A percentile compares a stretch with the other conserved stretches of the same genome.
Conservation (phyloP, 1,139 yeast genomes). For the Suhomyces bolitotheri region DNA sequence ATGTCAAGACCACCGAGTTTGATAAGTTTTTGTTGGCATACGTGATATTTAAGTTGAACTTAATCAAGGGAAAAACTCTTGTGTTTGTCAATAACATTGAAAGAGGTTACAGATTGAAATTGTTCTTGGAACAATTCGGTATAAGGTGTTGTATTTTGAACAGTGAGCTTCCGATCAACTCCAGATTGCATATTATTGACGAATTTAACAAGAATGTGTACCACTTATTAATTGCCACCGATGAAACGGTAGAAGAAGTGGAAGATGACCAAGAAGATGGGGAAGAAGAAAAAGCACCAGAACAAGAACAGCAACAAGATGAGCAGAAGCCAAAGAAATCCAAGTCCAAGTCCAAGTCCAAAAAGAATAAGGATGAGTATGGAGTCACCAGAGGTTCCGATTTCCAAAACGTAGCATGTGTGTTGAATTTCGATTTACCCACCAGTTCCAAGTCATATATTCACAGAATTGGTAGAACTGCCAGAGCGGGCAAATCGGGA, state of each 20-base stretch:
- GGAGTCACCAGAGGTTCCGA: slow-evolving; percentile 98
- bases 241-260: slow-evolving; percentile 62
- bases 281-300: slow-evolving; percentile 30
- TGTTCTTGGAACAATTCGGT: slow-evolving; percentile 94
- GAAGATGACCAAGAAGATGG: slow-evolving; percentile 54
- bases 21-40: slow-evolving; percentile 90
- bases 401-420: slow-evolving; percentile 94
- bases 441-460: slow-evolving; percentile 85
- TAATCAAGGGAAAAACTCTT: slow-evolving; percentile 89
- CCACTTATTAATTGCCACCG: slow-evolving; percentile 89
- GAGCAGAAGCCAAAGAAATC: slow-evolving; percentile 7
- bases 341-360: slow-evolving; percentile 28
- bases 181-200: slow-evolving; percentile 92
- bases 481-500: slow-evolving; percentile 95
- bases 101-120: slow-evolving; percentile 88
- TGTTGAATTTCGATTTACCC: slow-evolving; percentile 92
- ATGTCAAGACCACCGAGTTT: slow-evolving; percentile 81
- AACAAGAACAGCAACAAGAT: slow-evolving; percentile 8
- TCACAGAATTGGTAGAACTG: slow-evolving; percentile 96
- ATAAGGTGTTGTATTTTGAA: slow-evolving; percentile 84
- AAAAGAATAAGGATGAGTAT: slow-evolving; percentile 64
- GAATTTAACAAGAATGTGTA: slow-evolving; percentile 91
- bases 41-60: slow-evolving; percentile 83
- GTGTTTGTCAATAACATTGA: slow-evolving; percentile 92
- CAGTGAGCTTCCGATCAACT: slow-evolving; percentile 89